A percentile compares a stretch with the other conserved stretches of the same genome.
These are phyloP conservation scores for Zygoascus meyerae DNA, from an alignment of 1,139 yeast genomes.

Conservation along the genomic window DNA sequence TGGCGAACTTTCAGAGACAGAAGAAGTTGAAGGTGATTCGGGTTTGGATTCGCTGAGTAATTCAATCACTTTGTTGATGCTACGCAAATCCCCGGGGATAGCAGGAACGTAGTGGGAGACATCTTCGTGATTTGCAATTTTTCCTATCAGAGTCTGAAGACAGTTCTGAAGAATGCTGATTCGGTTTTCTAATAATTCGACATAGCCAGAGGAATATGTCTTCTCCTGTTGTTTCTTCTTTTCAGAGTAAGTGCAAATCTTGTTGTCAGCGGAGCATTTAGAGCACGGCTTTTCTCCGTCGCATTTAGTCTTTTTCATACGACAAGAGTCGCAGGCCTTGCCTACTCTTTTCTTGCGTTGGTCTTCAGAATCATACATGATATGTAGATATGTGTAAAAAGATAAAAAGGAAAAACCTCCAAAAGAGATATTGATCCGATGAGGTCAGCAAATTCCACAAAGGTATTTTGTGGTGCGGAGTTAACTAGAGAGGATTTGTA, in stretches of 20 bases:
- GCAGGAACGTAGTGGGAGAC: constrained; percentile 23
- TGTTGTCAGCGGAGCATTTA: constrained; percentile 62
- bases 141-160: constrained; percentile 39
- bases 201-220: constrained; percentile 58
- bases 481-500: too few species aligned
- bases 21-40: background rate
- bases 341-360: constrained; percentile 63
- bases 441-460: too few species aligned
- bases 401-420: background rate
- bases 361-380: constrained; percentile 12
- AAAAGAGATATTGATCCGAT: background rate
- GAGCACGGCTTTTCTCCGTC: constrained; percentile 75
- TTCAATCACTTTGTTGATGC: constrained; percentile 25
- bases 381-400: background rate
- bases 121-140: constrained; percentile 32
- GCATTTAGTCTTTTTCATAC: constrained; percentile 51
- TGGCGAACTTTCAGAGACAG: background rate
- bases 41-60: constrained; percentile 18
- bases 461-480: too few species aligned
- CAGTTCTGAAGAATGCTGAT: constrained; percentile 56
- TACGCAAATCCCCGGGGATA: constrained; percentile 17
- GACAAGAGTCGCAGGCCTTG: constrained; percentile 76
- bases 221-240: constrained; percentile 58
- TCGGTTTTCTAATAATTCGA: constrained; percentile 64
- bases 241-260: constrained; percentile 69